Conservation (phyloP, 805 yeast genomes). For the Yarrowia phangngaensis region DNA sequence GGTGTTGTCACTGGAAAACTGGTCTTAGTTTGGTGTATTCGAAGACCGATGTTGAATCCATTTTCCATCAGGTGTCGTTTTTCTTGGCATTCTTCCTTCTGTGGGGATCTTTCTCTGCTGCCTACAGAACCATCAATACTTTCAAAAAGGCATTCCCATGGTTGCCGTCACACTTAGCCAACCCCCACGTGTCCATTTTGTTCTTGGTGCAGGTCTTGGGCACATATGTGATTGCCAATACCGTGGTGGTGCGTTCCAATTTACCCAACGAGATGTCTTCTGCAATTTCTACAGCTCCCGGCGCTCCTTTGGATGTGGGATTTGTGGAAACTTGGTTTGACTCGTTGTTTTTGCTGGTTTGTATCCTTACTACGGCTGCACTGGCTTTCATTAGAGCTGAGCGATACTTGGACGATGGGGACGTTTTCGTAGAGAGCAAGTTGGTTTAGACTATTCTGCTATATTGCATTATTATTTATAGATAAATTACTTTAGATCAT, state of each 20-base stretch:
- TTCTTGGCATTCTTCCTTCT: slow-evolving; percentile 42
- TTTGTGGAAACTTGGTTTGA: slow-evolving; percentile 44
- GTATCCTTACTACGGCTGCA: slow-evolving; percentile 30
- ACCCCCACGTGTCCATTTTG: slow-evolving; percentile 31
- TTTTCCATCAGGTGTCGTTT: slow-evolving; percentile 44
- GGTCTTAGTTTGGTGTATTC: no score
- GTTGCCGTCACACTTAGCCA: slow-evolving; percentile 16
- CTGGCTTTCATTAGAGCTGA: slow-evolving; percentile 26
- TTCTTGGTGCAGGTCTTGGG: slow-evolving; percentile 41
- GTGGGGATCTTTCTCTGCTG: slow-evolving; percentile 40
- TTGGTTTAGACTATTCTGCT: no score
- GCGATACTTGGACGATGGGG: slow-evolving; percentile 29
- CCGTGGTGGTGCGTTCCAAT: slow-evolving; percentile 42
- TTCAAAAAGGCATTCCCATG: slow-evolving; percentile 37
- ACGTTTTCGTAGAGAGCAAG: slow-evolving; percentile 21
- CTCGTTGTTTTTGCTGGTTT: slow-evolving; percentile 37
- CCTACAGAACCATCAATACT: slow-evolving; percentile 38
- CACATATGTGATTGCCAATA: slow-evolving; percentile 43
- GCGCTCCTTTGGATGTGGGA: slow-evolving; percentile 41
- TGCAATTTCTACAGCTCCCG: slow-evolving; percentile 43
- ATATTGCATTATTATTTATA: no score
- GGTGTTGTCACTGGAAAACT: no score
- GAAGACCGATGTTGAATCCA: slow-evolving; percentile 36
- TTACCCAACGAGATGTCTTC: slow-evolving; percentile 42
- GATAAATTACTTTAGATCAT: no score